Conservation (phyloP, 805 yeast genomes). For the Lachancea dasiensis region DNA sequence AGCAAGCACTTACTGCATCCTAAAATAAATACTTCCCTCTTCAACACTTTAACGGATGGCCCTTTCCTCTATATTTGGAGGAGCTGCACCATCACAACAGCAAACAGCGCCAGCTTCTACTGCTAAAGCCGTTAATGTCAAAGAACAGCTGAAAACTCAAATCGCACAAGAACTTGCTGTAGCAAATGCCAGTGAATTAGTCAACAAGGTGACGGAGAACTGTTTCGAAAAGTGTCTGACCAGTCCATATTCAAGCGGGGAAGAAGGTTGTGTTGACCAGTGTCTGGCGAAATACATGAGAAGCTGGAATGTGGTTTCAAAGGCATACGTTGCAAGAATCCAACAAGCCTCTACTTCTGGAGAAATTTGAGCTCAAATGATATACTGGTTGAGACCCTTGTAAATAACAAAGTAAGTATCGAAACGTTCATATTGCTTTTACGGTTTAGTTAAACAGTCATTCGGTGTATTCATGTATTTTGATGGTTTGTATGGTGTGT, state of each 20-base stretch:
- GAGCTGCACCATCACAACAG: constrained; percentile 24
- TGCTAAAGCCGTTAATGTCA: constrained; percentile 39
- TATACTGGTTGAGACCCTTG: too few species aligned
- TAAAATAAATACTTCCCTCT: too few species aligned
- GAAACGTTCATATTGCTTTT: too few species aligned
- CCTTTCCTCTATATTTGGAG: constrained; percentile 29
- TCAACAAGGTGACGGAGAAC: constrained; percentile 76
- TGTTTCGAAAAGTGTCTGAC: constrained; percentile 76
- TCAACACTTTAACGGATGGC: constrained; percentile 18
- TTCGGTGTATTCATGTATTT: too few species aligned
- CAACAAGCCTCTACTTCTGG: constrained; percentile 44
- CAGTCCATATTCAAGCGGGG: constrained; percentile 52
- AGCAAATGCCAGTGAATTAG: constrained; percentile 86
- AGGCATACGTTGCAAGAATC: constrained; percentile 68
- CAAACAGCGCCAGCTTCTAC: constrained; percentile 16
- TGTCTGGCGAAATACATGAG: constrained; percentile 86
- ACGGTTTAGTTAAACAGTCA: too few species aligned
- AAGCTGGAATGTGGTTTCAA: constrained; percentile 83
- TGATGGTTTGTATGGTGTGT: too few species aligned
- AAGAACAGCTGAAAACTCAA: constrained; percentile 60
- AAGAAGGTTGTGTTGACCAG: constrained; percentile 63
- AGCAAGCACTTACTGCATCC: too few species aligned
- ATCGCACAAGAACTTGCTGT: constrained; percentile 79
- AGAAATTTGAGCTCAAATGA: constrained; percentile 26
- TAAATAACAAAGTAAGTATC: too few species aligned